Conservation (phyloP, 306 rosid species). For the Delonix regia region DNA sequence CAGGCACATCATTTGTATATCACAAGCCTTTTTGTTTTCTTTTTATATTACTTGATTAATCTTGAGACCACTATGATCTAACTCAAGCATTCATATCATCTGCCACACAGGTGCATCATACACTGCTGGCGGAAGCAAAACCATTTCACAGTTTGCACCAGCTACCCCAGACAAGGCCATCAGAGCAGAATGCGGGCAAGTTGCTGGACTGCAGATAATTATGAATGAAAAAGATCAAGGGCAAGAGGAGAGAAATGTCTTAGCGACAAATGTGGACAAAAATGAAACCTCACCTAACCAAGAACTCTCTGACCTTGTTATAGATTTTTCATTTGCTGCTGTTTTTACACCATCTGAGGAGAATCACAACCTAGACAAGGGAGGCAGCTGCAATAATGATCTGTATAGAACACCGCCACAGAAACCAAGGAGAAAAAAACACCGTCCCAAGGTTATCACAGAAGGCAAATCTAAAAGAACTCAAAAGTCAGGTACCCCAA, state of each 20-base stretch:
- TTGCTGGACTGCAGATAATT: slow-evolving; percentile 30
- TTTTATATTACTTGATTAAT: slow-evolving; percentile 13
- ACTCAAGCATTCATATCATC: slow-evolving; percentile 31
- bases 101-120: slow-evolving; percentile 39
- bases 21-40: background rate
- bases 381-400: slow-evolving; percentile 35
- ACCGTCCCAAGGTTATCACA: slow-evolving; percentile 81
- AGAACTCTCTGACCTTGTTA: slow-evolving; percentile 37
- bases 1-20: slow-evolving; percentile 17
- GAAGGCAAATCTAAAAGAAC: slow-evolving; percentile 71
- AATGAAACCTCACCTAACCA: slow-evolving; percentile 35
- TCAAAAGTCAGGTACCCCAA: slow-evolving; percentile 50
- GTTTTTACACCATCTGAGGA: slow-evolving; percentile 45
- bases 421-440: slow-evolving; percentile 67
- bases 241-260: slow-evolving; percentile 34
- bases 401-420: slow-evolving; percentile 52
- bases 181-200: slow-evolving; percentile 32
- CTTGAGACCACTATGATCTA: slow-evolving; percentile 5
- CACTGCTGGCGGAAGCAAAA: slow-evolving; percentile 34
- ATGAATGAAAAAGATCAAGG: slow-evolving; percentile 37
- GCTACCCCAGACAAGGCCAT: slow-evolving; percentile 48
- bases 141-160: slow-evolving; percentile 42
- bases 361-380: slow-evolving; percentile 44
- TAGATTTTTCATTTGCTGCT: slow-evolving; percentile 40
- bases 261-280: slow-evolving; percentile 32